Conservation (phyloP, 2,329 filamentous ascomycete genomes). For the Incumbomyces lentus region DNA sequence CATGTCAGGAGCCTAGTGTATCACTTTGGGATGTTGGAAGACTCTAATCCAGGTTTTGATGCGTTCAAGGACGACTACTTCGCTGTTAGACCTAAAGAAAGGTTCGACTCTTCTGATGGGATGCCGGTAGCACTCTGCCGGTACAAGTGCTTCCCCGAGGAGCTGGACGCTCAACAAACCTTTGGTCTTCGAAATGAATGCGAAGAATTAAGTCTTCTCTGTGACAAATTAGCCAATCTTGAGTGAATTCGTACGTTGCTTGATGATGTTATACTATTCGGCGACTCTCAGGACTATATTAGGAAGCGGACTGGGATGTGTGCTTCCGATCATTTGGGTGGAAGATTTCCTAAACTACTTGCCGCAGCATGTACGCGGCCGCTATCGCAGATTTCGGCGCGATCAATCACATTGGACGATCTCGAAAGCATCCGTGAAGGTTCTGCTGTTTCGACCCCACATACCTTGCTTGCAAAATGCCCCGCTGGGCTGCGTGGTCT, state of each 20-base stretch:
- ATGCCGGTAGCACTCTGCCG: background rate
- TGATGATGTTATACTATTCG: conserved; percentile 1
- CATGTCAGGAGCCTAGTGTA: conserved; percentile 5
- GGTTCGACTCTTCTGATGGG: background rate
- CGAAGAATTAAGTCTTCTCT: background rate
- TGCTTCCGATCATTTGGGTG: background rate
- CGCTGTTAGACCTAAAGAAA: background rate
- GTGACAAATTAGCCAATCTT: background rate
- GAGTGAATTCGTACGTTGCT: conserved; percentile 2
- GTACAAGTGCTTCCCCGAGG: conserved; percentile 4
- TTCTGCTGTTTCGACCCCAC: background rate
- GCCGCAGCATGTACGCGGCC: background rate
- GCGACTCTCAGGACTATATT: conserved; percentile 2
- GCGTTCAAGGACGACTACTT: conserved; percentile 4
- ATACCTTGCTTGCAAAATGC: background rate
- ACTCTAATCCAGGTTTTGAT: background rate
- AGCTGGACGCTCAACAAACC: background rate
- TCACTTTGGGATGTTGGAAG: conserved; percentile 3
- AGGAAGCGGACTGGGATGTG: conserved; percentile 2
- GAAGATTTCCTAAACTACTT: background rate
- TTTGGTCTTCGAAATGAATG: background rate
- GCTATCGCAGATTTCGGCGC: background rate
- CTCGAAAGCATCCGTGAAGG: background rate
- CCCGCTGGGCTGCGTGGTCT: background rate
- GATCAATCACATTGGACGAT: conserved; percentile 2